A percentile compares a stretch with the other conserved stretches of the same genome.
These are phyloP conservation scores for Alloteropsis semialata DNA, from an alignment of 176 grass and related monocot genomes.

Conservation along the genomic window DNA sequence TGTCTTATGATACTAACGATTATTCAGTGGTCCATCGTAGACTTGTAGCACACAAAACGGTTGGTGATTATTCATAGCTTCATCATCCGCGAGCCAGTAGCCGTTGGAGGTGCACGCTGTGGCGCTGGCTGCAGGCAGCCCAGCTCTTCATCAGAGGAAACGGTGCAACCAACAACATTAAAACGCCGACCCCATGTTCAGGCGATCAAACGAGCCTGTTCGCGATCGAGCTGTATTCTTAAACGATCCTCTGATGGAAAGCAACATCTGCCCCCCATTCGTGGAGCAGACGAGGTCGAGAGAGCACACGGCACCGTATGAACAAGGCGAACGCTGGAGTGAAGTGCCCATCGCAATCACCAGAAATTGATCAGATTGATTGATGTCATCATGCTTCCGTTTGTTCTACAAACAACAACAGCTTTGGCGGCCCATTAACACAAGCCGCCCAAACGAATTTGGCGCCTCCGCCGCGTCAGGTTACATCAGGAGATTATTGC, in stretches of 20 bases:
- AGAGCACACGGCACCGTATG: background rate
- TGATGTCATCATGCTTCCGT: slow-evolving; percentile 4
- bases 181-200: background rate
- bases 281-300: background rate
- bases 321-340: background rate
- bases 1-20: too few species aligned
- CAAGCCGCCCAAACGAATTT: slow-evolving; percentile 20
- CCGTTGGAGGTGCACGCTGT: background rate
- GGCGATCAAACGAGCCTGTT: background rate
- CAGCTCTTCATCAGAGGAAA: slow-evolving; percentile 29
- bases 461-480: background rate
- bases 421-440: slow-evolving; percentile 41
- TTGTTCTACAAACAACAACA: slow-evolving; percentile 14
- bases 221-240: background rate
- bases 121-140: background rate
- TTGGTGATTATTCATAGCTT: background rate
- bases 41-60: background rate
- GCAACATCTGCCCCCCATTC: background rate
- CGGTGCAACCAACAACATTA: slow-evolving; percentile 37
- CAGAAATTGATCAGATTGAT: background rate
- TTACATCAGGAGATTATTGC: slow-evolving; percentile 22
- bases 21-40: too few species aligned
- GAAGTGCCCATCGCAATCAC: background rate
- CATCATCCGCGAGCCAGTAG: background rate
- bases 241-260: slow-evolving; percentile 30